Conservation (phyloP, 495 filamentous ascomycete species). For the Gamarada debralockiae region DNA sequence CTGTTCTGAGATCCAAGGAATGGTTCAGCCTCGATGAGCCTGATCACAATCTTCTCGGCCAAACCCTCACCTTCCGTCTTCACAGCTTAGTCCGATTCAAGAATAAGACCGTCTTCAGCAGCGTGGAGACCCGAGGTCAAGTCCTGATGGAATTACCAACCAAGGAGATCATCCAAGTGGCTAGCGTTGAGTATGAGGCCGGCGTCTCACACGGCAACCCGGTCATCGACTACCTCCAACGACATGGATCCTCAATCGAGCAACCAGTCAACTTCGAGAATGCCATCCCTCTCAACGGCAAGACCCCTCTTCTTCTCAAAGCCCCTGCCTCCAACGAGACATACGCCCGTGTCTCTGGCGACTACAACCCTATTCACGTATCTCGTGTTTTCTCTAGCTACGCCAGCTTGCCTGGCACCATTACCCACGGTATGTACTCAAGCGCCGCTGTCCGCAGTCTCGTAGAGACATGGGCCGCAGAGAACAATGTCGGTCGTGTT, state of each 20-base stretch:
- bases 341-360: conserved; percentile 94
- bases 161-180: conserved; percentile 95
- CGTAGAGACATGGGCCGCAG: conserved; percentile 99
- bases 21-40: conserved; percentile 80
- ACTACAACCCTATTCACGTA: conserved; percentile 98
- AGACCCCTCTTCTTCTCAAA: conserved; percentile 77
- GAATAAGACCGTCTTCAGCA: conserved; percentile 89
- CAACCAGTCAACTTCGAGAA: conserved; percentile 98
- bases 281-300: conserved; percentile 90
- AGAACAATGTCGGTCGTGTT: conserved; percentile 96
- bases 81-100: conserved; percentile 89
- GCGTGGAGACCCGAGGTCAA: conserved; percentile 87
- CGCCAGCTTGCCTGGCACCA: conserved; percentile 90
- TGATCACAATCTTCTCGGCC: conserved; percentile 78
- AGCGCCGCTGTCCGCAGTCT: conserved; percentile 95
- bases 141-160: conserved; percentile 93
- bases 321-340: conserved; percentile 97
- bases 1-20: conserved; percentile 90
- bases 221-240: conserved; percentile 91
- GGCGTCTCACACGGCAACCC: conserved; percentile 91
- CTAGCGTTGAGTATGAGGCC: conserved; percentile 89
- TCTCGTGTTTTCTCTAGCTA: conserved; percentile 94
- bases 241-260: conserved; percentile 89
- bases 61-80: conserved; percentile 95
- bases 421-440: conserved; percentile 99